phyloP scores from a whole-genome alignment of 192 early-diverging fungal genomes.

The Backusella parvicylindrica region DNA sequence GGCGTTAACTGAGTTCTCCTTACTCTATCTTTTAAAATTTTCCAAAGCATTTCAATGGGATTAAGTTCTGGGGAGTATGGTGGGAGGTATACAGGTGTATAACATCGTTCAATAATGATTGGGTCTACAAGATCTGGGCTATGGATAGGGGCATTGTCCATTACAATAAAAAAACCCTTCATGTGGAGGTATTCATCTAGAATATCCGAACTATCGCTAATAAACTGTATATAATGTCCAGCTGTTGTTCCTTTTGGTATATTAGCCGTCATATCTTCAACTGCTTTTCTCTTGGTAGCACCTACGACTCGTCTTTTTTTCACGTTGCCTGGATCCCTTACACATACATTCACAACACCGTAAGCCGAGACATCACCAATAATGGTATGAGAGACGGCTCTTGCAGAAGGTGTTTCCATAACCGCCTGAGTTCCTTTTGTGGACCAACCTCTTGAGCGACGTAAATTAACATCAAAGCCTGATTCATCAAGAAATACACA shows the following conservation, averaged over 20 bases:
- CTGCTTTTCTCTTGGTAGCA: not conserved
- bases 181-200: not conserved
- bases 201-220: not conserved
- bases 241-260: not conserved
- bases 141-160: slow-evolving; percentile 18
- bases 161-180: slow-evolving; percentile 12
- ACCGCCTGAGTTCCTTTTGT: not conserved
- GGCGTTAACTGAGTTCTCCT: not conserved
- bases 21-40: too few species aligned
- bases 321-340: not conserved
- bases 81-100: too few species aligned
- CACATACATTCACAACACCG: not conserved
- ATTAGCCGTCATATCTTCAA: not conserved
- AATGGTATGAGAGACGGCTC: not conserved
- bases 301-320: not conserved
- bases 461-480: not conserved
- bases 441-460: not conserved
- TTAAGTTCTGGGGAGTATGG: too few species aligned
- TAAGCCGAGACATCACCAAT: not conserved
- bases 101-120: too few species aligned
- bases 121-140: too few species aligned
- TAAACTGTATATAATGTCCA: not conserved
- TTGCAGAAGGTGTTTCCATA: not conserved
- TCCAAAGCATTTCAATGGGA: too few species aligned
- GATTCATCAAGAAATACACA: not conserved